Evolutionary conservation across 176 grass and related monocot genomes (phyloP).

Genomic region (Raddia guianensis): DNA sequence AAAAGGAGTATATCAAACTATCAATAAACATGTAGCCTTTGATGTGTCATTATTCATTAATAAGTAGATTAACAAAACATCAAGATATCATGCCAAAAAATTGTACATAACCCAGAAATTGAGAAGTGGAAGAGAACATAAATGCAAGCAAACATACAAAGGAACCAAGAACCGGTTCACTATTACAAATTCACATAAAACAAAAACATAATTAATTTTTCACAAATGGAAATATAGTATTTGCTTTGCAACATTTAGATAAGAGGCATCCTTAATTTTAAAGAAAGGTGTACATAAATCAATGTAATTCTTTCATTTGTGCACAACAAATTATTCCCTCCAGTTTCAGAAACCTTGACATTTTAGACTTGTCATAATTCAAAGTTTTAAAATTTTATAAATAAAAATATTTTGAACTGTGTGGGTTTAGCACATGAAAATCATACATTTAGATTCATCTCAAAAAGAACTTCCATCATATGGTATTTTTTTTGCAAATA

Average conservation of each 20-base stretch:
- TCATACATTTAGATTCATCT: too few species aligned
- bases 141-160: background rate
- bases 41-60: constrained; percentile 4
- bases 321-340: background rate
- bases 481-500: too few species aligned
- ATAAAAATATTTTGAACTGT: too few species aligned
- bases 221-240: constrained; percentile 7
- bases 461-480: too few species aligned
- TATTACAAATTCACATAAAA: background rate
- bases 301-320: constrained; percentile 4
- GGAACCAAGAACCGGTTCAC: background rate
- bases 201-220: constrained; percentile 13
- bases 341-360: too few species aligned
- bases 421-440: too few species aligned
- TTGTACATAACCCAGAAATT: background rate
- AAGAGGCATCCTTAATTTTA: background rate
- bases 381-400: too few species aligned
- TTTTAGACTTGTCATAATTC: too few species aligned
- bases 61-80: background rate
- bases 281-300: background rate
- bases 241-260: background rate
- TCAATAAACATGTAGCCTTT: constrained; percentile 21
- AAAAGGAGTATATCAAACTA: background rate
- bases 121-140: background rate
- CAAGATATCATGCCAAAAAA: background rate